Conservation (phyloP, 345 rosid genomes). For the Pistacia integerrima region DNA sequence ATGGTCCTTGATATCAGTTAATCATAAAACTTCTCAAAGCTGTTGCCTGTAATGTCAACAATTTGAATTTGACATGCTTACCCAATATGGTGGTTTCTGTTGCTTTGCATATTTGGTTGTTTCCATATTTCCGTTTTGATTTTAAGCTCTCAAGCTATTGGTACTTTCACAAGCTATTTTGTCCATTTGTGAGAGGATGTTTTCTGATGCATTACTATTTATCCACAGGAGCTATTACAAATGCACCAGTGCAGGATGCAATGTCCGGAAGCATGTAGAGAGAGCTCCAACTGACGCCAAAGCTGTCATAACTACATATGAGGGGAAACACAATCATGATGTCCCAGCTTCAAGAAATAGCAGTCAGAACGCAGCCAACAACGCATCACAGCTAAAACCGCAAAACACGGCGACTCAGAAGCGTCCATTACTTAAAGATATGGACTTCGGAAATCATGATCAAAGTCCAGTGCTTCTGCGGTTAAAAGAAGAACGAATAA, state of each 20-base stretch:
- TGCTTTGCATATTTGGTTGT: not conserved
- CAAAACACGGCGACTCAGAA: constrained; percentile 31
- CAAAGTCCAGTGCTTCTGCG: constrained; percentile 63
- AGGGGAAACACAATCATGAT: constrained; percentile 90
- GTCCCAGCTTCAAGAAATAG: constrained; percentile 80
- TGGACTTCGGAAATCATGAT: constrained; percentile 50
- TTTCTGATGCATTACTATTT: constrained; percentile 20
- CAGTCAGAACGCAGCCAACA: constrained; percentile 39
- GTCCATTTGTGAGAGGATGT: not conserved
- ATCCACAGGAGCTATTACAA: constrained; percentile 83
- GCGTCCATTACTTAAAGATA: constrained; percentile 38
- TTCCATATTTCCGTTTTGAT: not conserved
- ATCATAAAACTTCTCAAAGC: not conserved
- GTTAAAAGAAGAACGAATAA: constrained; percentile 72
- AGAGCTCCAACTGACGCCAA: constrained; percentile 88
- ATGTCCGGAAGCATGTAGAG: constrained; percentile 92
- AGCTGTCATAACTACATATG: constrained; percentile 92
- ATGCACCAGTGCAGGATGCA: constrained; percentile 85
- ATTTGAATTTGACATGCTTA: not conserved
- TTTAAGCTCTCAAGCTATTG: constrained; percentile 9
- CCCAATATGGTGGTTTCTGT: not conserved
- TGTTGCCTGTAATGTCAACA: not conserved
- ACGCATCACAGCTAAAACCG: constrained; percentile 29
- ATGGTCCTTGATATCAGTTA: not conserved
- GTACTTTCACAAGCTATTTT: not conserved